Conservation (phyloP, 352 stramenopile species). For the Pelagophyceae sp. region DNA sequence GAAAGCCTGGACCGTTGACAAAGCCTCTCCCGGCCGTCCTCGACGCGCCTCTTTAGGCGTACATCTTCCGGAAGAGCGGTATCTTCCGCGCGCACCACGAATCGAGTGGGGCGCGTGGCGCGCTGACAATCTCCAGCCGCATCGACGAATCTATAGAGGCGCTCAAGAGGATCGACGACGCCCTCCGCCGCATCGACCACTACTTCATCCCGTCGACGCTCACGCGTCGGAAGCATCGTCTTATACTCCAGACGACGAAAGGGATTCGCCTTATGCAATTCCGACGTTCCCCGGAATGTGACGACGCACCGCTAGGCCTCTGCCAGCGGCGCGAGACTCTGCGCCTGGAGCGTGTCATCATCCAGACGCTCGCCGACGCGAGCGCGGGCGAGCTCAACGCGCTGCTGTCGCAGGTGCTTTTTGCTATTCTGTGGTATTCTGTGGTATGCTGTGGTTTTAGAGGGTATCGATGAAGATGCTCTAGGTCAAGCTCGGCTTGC, state of each 20-base stretch:
- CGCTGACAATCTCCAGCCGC: not conserved
- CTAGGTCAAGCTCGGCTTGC: conserved; percentile 81
- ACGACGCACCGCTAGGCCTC: too few species aligned
- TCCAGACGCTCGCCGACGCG: conserved; percentile 82
- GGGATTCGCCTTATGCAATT: too few species aligned
- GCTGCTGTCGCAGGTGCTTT: too few species aligned
- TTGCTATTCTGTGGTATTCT: too few species aligned
- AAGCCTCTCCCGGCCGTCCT: too few species aligned
- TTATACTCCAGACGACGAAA: too few species aligned
- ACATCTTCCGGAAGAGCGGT: conserved; percentile 32
- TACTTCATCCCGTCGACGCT: conserved; percentile 60
- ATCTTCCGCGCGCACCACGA: conserved; percentile 36
- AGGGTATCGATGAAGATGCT: too few species aligned
- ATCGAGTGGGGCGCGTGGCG: not conserved
- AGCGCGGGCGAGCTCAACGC: conserved; percentile 92
- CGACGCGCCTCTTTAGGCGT: too few species aligned
- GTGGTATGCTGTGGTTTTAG: too few species aligned
- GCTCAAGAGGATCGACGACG: conserved; percentile 42
- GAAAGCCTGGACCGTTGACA: too few species aligned
- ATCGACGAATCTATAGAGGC: conserved; percentile 35
- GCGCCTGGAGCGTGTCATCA: conserved; percentile 82
- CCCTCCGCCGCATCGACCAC: conserved; percentile 49
- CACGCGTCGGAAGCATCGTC: conserved; percentile 30
- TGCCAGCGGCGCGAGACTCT: conserved; percentile 7
- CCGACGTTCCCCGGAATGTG: too few species aligned